These are phyloP conservation scores for Amaranthus cruentus DNA, from an alignment of 148 eudicot species.

Conservation along the genomic window DNA sequence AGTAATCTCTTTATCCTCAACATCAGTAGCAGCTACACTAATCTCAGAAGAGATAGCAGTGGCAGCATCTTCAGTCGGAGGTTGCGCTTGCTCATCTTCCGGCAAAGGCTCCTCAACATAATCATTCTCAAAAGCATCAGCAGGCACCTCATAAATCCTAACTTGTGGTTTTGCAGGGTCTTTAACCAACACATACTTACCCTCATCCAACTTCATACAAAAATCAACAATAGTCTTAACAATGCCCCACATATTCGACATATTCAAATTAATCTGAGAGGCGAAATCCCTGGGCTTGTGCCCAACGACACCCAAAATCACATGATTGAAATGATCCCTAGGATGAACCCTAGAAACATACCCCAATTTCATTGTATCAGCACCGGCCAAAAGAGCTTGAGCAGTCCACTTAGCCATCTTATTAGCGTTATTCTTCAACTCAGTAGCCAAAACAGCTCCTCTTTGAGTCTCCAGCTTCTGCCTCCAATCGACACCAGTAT, in stretches of 20 bases:
- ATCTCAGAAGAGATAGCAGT: conserved; percentile 42
- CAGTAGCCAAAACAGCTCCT: conserved; percentile 95
- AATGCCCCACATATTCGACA: conserved; percentile 94
- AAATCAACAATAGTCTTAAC: conserved; percentile 90
- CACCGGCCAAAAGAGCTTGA: conserved; percentile 72
- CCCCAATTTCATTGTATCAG: conserved; percentile 96
- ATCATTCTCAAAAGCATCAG: conserved; percentile 95
- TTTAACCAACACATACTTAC: conserved; percentile 92
- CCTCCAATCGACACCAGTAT: conserved; percentile 94
- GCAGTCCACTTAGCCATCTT: conserved; percentile 97
- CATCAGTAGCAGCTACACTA: conserved; percentile 49
- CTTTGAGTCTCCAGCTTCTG: conserved; percentile 92
- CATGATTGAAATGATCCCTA: conserved; percentile 91
- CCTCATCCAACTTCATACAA: conserved; percentile 95
- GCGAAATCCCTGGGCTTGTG: conserved; percentile 94
- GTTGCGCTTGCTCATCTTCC: conserved; percentile 90
- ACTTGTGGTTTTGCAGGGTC: conserved; percentile 92
- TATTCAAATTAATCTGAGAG: conserved; percentile 76
- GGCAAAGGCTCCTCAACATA: conserved; percentile 95
- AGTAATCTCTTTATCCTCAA: conserved; percentile 55
- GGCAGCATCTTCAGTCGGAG: conserved; percentile 65
- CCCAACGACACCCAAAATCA: conserved; percentile 81
- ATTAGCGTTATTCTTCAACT: conserved; percentile 90
- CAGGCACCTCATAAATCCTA: conserved; percentile 92
- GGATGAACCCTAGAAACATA: conserved; percentile 97